phyloP scores from a whole-genome alignment of 1,284 basidiomycete species.

The Trichosporon faecale region DNA sequence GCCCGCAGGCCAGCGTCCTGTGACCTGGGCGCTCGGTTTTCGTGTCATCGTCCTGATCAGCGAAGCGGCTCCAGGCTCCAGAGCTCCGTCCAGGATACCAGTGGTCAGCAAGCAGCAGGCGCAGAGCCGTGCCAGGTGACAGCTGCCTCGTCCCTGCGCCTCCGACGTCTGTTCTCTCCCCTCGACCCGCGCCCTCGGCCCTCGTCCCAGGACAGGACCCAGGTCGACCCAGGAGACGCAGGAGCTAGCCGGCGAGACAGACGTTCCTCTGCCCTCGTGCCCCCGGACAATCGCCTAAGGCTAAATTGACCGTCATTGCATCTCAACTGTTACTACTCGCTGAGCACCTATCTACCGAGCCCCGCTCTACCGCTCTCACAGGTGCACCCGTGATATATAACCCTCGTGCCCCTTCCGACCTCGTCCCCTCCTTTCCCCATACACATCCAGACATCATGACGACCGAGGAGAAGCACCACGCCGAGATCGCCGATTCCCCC shows the following conservation, averaged over 20 bases:
- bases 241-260: neutral
- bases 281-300: slow-evolving; percentile 2
- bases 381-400: neutral
- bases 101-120: neutral
- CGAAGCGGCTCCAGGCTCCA: neutral
- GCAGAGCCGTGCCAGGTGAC: neutral
- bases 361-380: neutral
- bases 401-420: neutral
- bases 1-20: neutral
- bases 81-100: neutral
- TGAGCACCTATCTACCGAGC: neutral
- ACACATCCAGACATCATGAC: neutral
- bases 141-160: neutral
- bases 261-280: neutral
- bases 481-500: slow-evolving; percentile 40
- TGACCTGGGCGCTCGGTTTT: neutral
- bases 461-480: slow-evolving; percentile 27
- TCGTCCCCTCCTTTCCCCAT: neutral
- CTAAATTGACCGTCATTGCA: slow-evolving; percentile 9
- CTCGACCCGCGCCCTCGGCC: neutral
- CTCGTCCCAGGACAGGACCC: neutral
- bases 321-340: neutral
- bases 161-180: neutral
- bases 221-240: neutral
- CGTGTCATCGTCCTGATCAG: neutral